A percentile compares a stretch with the other conserved stretches of the same genome.
These are phyloP conservation scores for Cryptococcus amylolentus DNA, from an alignment of 1,284 basidiomycete genomes.

Conservation along the genomic window DNA sequence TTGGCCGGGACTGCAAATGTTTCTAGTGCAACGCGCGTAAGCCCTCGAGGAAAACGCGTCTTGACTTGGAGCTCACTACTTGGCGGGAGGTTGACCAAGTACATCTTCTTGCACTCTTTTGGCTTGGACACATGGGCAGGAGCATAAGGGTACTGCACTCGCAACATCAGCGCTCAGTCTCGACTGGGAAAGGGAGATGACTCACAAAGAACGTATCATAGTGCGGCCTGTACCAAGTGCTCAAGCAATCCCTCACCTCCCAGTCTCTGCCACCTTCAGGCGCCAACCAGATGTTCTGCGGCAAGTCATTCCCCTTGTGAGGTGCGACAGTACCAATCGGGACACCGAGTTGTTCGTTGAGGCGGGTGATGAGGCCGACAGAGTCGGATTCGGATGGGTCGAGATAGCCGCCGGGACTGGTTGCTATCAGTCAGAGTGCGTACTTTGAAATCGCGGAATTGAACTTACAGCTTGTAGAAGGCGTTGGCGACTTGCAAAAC, in stretches of 20 bases:
- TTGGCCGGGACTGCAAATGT: constrained; percentile 94
- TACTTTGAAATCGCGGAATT: neutral
- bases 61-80: constrained; percentile 60
- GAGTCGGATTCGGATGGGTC: constrained; percentile 92
- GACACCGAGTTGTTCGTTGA: constrained; percentile 78
- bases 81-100: constrained; percentile 91
- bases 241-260: constrained; percentile 91
- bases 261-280: constrained; percentile 69
- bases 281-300: neutral
- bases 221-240: constrained; percentile 96
- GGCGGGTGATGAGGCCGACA: constrained; percentile 77
- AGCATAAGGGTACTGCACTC: constrained; percentile 85
- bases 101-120: constrained; percentile 96
- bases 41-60: neutral
- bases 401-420: constrained; percentile 93
- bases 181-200: constrained; percentile 9
- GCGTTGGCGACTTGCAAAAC: constrained; percentile 98
- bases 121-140: constrained; percentile 96
- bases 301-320: neutral
- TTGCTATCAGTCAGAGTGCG: neutral
- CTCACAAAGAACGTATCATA: constrained; percentile 97
- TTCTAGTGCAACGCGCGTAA: constrained; percentile 56
- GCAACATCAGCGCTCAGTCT: neutral
- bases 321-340: constrained; percentile 3
- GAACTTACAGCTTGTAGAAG: constrained; percentile 89